Percentiles rank a stretch among this genome's conserved stretches.
phyloP scores from a whole-genome alignment of 139 green algal genomes.

The Volvox reticuliferus region DNA sequence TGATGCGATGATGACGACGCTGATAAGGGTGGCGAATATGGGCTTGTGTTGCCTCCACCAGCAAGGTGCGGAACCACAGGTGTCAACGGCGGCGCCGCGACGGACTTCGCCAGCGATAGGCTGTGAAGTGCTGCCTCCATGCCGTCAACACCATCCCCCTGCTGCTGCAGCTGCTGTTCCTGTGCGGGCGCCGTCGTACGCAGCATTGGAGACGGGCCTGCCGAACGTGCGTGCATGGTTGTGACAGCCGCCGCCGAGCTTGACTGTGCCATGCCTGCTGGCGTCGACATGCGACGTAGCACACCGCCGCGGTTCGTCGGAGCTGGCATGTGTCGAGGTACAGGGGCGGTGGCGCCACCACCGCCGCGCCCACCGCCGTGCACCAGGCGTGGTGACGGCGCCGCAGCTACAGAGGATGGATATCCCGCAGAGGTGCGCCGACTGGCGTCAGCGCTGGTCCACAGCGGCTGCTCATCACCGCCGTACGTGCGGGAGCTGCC shows the following conservation, averaged over 20 bases:
- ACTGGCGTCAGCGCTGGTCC: not conserved
- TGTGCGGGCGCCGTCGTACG: not conserved
- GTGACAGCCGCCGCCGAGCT: not conserved
- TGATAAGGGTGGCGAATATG: not conserved
- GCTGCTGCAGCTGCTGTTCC: not conserved
- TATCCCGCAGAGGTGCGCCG: not conserved
- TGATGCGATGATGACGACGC: not conserved
- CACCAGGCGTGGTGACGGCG: not conserved
- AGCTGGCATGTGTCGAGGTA: slow-evolving; percentile 34
- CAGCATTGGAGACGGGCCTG: not conserved
- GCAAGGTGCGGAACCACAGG: not conserved
- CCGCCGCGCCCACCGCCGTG: not conserved
- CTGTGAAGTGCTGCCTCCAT: not conserved
- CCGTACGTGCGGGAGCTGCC: not conserved
- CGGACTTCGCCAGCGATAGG: not conserved
- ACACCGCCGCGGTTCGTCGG: slow-evolving; percentile 29
- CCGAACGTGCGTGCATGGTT: not conserved
- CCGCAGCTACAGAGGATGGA: not conserved
- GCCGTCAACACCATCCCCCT: not conserved
- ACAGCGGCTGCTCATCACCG: not conserved
- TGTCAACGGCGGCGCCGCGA: not conserved
- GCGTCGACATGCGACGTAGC: slow-evolving; percentile 9
- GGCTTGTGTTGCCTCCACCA: not conserved
- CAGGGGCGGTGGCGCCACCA: not conserved
- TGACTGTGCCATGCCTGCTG: not conserved